These are phyloP conservation scores for Heliamphora pulchella DNA, from an alignment of 179 eudicot genomes.

Conservation along the genomic window DNA sequence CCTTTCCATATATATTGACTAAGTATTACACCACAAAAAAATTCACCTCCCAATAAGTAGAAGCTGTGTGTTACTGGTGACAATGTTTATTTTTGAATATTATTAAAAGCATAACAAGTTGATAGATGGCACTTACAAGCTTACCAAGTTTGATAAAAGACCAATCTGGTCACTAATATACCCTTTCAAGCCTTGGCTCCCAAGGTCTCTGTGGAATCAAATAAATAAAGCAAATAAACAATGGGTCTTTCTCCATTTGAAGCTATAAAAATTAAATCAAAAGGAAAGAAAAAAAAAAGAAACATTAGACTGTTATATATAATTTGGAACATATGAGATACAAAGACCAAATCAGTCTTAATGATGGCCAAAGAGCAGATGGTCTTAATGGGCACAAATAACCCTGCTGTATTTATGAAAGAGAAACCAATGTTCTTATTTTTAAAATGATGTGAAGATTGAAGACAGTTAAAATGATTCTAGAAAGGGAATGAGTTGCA, in stretches of 20 bases:
- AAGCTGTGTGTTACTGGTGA: background rate
- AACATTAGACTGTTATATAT: background rate
- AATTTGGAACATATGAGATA: background rate
- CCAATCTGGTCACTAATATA: constrained; percentile 63
- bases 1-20: background rate
- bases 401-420: background rate
- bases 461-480: background rate
- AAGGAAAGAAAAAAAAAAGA: background rate
- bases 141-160: constrained; percentile 73
- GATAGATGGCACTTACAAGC: constrained; percentile 72
- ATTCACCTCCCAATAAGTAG: background rate
- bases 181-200: constrained; percentile 95
- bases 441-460: background rate
- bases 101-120: constrained; percentile 9
- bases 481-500: background rate
- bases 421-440: background rate
- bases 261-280: constrained; percentile 8
- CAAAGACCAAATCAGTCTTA: background rate
- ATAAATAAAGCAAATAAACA: background rate
- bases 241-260: background rate
- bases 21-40: background rate
- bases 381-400: background rate
- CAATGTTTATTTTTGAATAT: background rate
- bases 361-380: background rate
- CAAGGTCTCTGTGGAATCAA: constrained; percentile 63